These are phyloP conservation scores for Plantago ovata DNA, from an alignment of 257 asterid genomes.

Conservation along the genomic window DNA sequence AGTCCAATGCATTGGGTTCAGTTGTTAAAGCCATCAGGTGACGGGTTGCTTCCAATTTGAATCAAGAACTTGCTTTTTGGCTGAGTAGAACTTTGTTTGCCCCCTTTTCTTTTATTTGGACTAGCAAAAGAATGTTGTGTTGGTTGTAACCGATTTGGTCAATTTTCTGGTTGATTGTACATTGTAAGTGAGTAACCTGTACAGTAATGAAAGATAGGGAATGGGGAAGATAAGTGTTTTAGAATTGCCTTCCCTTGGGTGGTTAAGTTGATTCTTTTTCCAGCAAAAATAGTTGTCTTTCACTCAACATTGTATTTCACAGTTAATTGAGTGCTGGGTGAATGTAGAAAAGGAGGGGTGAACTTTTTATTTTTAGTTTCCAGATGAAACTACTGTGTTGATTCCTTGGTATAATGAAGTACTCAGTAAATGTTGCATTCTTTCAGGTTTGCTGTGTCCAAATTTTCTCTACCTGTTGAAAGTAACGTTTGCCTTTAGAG, in stretches of 20 bases:
- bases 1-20: too few species aligned
- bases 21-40: too few species aligned
- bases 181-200: slow-evolving; percentile 18
- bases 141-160: neutral
- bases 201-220: slow-evolving; percentile 18
- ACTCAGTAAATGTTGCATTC: too few species aligned
- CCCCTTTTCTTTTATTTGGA: neutral
- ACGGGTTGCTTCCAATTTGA: neutral
- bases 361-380: neutral
- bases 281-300: slow-evolving; percentile 1
- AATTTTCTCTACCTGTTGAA: too few species aligned
- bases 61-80: neutral
- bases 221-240: slow-evolving; percentile 36
- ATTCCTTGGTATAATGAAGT: too few species aligned
- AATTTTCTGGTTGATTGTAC: slow-evolving; percentile 6
- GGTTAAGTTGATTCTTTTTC: slow-evolving; percentile 3
- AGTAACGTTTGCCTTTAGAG: too few species aligned
- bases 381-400: too few species aligned
- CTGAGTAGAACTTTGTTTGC: neutral
- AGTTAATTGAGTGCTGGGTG: neutral
- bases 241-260: slow-evolving; percentile 30
- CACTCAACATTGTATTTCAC: neutral
- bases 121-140: slow-evolving; percentile 6
- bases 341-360: neutral
- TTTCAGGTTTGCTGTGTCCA: too few species aligned